phyloP scores from a whole-genome alignment of 768 basidiomycete species.

The Tricholoma sp. region DNA sequence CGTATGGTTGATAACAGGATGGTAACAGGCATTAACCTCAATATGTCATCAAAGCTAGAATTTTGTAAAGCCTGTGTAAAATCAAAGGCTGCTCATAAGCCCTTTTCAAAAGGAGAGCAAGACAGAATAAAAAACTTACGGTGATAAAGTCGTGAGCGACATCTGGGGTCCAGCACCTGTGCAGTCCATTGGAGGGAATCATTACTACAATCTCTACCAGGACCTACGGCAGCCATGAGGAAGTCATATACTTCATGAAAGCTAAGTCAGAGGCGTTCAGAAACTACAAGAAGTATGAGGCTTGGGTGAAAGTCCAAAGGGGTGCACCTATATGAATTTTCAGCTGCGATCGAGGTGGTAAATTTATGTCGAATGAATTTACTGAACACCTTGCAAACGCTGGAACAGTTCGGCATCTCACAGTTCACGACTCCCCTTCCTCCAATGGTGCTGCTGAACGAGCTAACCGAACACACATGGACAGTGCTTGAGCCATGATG shows the following conservation, averaged over 20 bases:
- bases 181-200: background rate
- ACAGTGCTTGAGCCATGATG: background rate
- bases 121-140: background rate
- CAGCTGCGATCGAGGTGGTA: too few species aligned
- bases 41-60: constrained; percentile 14
- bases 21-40: constrained; percentile 26
- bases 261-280: background rate
- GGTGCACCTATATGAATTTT: background rate
- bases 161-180: background rate
- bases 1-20: constrained; percentile 21
- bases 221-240: background rate
- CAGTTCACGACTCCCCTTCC: background rate
- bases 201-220: background rate
- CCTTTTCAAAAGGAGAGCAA: background rate
- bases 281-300: background rate
- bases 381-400: background rate
- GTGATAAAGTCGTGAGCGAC: background rate
- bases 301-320: background rate
- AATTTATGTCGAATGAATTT: background rate
- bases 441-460: background rate
- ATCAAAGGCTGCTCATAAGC: too few species aligned
- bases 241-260: background rate
- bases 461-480: too few species aligned
- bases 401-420: background rate
- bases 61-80: constrained; percentile 21